Evolutionary conservation across 2,329 filamentous ascomycete genomes (phyloP).

Genomic region (Clonostachys sp.): DNA sequence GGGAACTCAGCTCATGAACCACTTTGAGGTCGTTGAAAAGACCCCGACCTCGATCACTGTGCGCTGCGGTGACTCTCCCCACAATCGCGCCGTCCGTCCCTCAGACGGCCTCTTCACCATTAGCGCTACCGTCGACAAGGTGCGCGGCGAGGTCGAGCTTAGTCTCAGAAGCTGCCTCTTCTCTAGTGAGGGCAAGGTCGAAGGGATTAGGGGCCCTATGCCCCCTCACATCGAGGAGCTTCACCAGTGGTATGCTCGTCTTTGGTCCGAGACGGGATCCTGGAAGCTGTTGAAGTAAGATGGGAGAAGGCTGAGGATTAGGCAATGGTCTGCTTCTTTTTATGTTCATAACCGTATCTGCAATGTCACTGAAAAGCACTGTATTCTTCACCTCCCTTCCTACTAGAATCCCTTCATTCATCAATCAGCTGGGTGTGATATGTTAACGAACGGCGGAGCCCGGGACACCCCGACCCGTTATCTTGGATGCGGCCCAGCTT

Average conservation of each 20-base stretch:
- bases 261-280: slow-evolving; percentile 31
- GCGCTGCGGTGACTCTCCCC: slow-evolving; percentile 62
- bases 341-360: too few relatives aligned
- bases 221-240: slow-evolving; percentile 17
- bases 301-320: too few relatives aligned
- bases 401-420: too few relatives aligned
- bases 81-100: slow-evolving; percentile 47
- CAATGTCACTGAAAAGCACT: too few relatives aligned
- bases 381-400: too few relatives aligned
- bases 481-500: too few relatives aligned
- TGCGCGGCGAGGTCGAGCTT: slow-evolving; percentile 57
- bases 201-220: slow-evolving; percentile 24
- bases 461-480: too few relatives aligned
- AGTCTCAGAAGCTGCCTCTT: slow-evolving; percentile 62
- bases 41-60: slow-evolving; percentile 55
- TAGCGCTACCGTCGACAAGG: slow-evolving; percentile 53
- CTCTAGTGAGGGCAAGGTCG: slow-evolving; percentile 27
- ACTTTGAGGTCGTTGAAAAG: slow-evolving; percentile 68
- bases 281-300: slow-evolving; percentile 25
- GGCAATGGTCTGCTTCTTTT: too few relatives aligned
- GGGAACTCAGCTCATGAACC: slow-evolving; percentile 63
- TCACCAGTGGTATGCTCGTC: slow-evolving; percentile 33
- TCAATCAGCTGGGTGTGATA: too few relatives aligned
- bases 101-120: slow-evolving; percentile 67
- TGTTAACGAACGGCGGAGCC: too few relatives aligned